Percentiles rank a stretch among this genome's conserved stretches.
Conservation (phyloP, 164 flowering plant species). For the Cinnamomum chago region DNA sequence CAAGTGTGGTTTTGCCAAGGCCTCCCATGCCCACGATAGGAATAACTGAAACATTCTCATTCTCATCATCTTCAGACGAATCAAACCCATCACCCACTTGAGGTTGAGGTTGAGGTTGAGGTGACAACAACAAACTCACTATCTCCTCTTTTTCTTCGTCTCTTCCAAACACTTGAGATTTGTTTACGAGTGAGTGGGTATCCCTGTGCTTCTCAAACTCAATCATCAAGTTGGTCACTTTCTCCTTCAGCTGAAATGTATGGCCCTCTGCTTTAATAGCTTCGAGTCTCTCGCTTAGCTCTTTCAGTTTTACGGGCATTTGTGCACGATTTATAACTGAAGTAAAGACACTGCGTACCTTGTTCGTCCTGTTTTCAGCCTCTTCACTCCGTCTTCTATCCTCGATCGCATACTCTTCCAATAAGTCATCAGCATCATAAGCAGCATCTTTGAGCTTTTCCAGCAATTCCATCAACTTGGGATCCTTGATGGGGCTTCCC, state of each 20-base stretch:
- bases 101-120: too few species aligned
- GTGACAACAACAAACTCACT: not conserved
- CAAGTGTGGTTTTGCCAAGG: conserved; percentile 12
- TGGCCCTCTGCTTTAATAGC: not conserved
- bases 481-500: too few species aligned
- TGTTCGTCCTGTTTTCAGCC: not conserved
- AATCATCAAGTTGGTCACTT: not conserved
- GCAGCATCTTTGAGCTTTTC: conserved; percentile 1
- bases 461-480: not conserved
- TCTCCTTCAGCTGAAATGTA: not conserved
- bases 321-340: not conserved
- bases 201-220: not conserved
- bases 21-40: conserved; percentile 11
- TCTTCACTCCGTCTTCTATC: not conserved
- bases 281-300: not conserved
- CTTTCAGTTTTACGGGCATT: not conserved
- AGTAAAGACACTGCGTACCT: not conserved
- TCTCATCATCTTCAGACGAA: too few species aligned
- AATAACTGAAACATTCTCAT: not conserved
- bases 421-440: conserved; percentile 5
- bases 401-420: conserved; percentile 1
- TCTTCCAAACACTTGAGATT: not conserved
- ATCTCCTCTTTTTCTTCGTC: not conserved
- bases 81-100: too few species aligned
- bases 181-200: not conserved